Conservation (phyloP, 208 protist genomes). For the Acanthamoeba castellanii region DNA sequence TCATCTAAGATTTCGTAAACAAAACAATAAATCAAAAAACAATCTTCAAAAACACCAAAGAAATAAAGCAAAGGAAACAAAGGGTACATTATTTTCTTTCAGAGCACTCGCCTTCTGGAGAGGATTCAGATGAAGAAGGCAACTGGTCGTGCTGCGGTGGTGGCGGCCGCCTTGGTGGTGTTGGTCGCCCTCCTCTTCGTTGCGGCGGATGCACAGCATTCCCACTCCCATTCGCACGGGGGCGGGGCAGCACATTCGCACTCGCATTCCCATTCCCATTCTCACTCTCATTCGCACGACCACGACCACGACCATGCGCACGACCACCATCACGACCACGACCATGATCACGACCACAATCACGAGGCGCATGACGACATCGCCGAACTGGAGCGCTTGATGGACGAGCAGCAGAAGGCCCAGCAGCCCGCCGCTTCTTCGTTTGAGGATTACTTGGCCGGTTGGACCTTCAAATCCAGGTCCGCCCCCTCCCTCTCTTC, state of each 20-base stretch:
- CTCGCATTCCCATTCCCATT: not conserved
- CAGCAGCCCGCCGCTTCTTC: not conserved
- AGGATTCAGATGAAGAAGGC: not conserved
- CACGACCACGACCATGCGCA: conserved; percentile 17
- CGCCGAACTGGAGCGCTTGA: conserved; percentile 11
- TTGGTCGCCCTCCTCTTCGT: not conserved
- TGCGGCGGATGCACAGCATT: not conserved
- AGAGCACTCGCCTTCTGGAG: too few species aligned
- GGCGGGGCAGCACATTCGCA: not conserved
- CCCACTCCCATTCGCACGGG: conserved; percentile 36
- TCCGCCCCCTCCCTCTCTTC: not conserved
- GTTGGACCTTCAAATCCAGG: not conserved
- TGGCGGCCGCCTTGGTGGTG: not conserved
- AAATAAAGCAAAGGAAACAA: too few species aligned
- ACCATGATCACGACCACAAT: conserved; percentile 36
- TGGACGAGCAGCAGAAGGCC: not conserved
- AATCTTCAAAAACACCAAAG: not conserved
- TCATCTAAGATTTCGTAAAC: not conserved
- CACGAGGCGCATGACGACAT: conserved; percentile 1
- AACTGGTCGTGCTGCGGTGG: too few species aligned
- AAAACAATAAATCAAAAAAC: not conserved
- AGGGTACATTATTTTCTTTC: too few species aligned
- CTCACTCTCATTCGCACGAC: conserved; percentile 31
- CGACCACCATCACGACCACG: conserved; percentile 49
- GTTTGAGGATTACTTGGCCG: not conserved